Conservation (phyloP, 192 early-diverging fungal species). For the Gryganskiella cystojenkinii region DNA sequence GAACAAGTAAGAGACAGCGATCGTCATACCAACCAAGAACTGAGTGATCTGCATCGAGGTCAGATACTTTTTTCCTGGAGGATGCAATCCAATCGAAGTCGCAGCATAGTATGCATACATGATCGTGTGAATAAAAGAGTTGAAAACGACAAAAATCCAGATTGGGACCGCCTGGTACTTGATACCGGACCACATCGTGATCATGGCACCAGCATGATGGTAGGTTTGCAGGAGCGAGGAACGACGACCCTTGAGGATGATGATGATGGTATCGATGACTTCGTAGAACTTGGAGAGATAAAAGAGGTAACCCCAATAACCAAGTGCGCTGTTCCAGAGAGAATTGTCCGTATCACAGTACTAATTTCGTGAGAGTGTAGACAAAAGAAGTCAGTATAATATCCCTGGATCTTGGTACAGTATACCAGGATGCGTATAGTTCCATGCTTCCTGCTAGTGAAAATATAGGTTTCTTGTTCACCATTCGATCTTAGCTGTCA, state of each 20-base stretch:
- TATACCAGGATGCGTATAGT: too few relatives aligned
- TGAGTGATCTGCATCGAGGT: slow-evolving; percentile 81
- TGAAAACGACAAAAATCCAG: slow-evolving; percentile 79
- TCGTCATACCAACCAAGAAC: slow-evolving; percentile 74
- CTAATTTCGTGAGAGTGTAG: slow-evolving; percentile 18
- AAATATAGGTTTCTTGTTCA: too few relatives aligned
- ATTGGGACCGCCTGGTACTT: slow-evolving; percentile 68
- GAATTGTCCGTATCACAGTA: slow-evolving; percentile 65
- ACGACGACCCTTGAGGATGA: slow-evolving; percentile 75
- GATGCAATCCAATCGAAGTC: slow-evolving; percentile 73
- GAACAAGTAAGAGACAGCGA: slow-evolving; percentile 71
- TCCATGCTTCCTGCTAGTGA: too few relatives aligned
- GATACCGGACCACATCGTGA: slow-evolving; percentile 76
- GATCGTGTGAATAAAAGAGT: slow-evolving; percentile 83
- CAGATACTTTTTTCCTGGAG: slow-evolving; percentile 78
- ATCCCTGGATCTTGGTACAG: too few relatives aligned
- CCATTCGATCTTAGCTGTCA: too few relatives aligned
- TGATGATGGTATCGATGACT: slow-evolving; percentile 84
- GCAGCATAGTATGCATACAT: slow-evolving; percentile 84
- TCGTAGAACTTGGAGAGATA: slow-evolving; percentile 83
- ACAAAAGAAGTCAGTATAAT: too few relatives aligned
- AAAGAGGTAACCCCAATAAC: slow-evolving; percentile 82
- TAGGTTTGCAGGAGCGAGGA: slow-evolving; percentile 81
- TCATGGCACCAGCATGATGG: slow-evolving; percentile 83
- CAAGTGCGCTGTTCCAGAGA: slow-evolving; percentile 72